A percentile compares a stretch with the other conserved stretches of the same genome.
Evolutionary conservation across 768 basidiomycete genomes (phyloP).

Genomic region (Fomitopsis pulvina): DNA sequence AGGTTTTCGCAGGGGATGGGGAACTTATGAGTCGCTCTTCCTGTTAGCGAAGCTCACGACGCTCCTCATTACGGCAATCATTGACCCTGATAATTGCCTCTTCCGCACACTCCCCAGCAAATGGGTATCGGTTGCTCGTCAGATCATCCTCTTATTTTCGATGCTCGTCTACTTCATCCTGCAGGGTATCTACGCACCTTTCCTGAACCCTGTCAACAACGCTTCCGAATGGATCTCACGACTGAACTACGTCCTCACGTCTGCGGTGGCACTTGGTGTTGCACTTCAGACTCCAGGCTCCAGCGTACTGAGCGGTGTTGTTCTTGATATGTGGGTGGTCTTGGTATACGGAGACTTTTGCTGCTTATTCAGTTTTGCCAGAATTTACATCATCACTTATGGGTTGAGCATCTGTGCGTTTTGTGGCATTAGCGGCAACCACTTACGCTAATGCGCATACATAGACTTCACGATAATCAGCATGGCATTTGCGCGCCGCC

Average conservation of each 20-base stretch:
- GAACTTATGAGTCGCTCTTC: slow-evolving; percentile 55
- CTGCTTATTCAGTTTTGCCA: too few species aligned
- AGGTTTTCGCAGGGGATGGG: slow-evolving; percentile 72
- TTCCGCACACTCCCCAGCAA: slow-evolving; percentile 51
- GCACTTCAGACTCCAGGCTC: slow-evolving; percentile 51
- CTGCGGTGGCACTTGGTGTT: slow-evolving; percentile 56
- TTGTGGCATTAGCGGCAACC: not conserved
- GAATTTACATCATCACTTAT: slow-evolving; percentile 54
- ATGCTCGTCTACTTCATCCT: slow-evolving; percentile 53
- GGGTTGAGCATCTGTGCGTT: slow-evolving; percentile 55
- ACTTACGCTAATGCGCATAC: slow-evolving; percentile 7
- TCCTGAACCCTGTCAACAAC: slow-evolving; percentile 65
- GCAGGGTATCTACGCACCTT: slow-evolving; percentile 57
- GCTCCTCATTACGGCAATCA: slow-evolving; percentile 56
- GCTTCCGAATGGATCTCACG: slow-evolving; percentile 72
- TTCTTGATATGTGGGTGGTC: slow-evolving; percentile 54
- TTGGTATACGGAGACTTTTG: too few species aligned
- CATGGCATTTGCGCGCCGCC: slow-evolving; percentile 39
- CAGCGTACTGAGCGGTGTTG: slow-evolving; percentile 49
- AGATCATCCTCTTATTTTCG: slow-evolving; percentile 50
- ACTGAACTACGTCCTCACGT: slow-evolving; percentile 61
- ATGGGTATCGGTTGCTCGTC: slow-evolving; percentile 49
- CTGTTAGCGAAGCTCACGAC: slow-evolving; percentile 67
- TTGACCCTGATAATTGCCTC: slow-evolving; percentile 67
- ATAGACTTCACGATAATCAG: slow-evolving; percentile 63